Conservation (phyloP, 441 rosid genomes). For the Adansonia grandidieri region DNA sequence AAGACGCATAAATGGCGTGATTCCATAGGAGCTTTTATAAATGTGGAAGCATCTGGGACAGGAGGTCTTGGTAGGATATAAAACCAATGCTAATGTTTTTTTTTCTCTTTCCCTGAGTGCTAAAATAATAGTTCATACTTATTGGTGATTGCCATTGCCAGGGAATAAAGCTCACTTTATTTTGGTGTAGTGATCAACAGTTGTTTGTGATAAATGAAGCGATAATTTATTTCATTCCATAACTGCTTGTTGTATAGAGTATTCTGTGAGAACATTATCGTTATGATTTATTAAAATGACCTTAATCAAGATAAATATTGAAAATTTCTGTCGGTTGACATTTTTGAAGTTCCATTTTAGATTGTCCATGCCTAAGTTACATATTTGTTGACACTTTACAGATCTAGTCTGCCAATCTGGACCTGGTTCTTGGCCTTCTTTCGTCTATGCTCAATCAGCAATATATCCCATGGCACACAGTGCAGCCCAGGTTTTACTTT, state of each 20-base stretch:
- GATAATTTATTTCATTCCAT: neutral
- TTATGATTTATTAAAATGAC: slow-evolving; percentile 13
- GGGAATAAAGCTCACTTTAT: neutral
- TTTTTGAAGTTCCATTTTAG: slow-evolving; percentile 1
- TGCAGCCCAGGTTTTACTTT: slow-evolving; percentile 86
- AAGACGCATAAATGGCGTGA: slow-evolving; percentile 82
- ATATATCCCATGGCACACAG: slow-evolving; percentile 96
- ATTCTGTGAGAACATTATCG: slow-evolving; percentile 8
- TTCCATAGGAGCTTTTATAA: slow-evolving; percentile 86
- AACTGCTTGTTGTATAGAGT: neutral
- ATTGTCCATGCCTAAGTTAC: slow-evolving; percentile 17
- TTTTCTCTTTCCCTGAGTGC: neutral
- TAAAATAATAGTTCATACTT: neutral
- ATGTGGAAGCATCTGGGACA: slow-evolving; percentile 96
- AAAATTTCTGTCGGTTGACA: neutral
- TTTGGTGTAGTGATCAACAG: neutral
- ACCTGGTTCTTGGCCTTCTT: slow-evolving; percentile 93
- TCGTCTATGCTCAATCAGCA: slow-evolving; percentile 86
- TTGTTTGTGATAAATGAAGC: neutral
- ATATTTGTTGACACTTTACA: slow-evolving; percentile 38
- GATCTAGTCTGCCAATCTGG: slow-evolving; percentile 99
- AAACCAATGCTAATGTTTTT: slow-evolving; percentile 23
- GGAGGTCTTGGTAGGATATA: slow-evolving; percentile 82
- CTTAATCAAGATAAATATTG: slow-evolving; percentile 11
- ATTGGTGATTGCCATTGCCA: neutral